phyloP scores from a whole-genome alignment of 352 stramenopile genomes.

The Phytopythium aichiense region DNA sequence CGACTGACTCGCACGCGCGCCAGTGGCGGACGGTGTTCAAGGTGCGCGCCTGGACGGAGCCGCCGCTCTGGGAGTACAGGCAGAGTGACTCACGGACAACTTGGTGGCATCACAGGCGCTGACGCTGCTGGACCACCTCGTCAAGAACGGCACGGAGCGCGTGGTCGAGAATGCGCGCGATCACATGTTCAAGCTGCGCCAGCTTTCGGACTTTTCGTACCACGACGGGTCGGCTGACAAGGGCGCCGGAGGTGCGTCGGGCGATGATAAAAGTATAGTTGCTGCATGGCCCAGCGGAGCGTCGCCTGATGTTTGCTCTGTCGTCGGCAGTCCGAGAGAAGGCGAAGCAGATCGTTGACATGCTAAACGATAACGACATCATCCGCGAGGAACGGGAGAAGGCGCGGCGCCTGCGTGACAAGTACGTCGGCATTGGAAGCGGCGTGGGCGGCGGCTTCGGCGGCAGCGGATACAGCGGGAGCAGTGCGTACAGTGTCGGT shows the following conservation, averaged over 20 bases:
- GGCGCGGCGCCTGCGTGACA: slow-evolving; percentile 76
- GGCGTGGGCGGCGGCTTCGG: slow-evolving; percentile 38
- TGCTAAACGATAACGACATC: slow-evolving; percentile 87
- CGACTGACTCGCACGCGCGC: slow-evolving; percentile 80
- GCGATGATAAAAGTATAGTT: background rate
- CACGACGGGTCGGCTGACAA: slow-evolving; percentile 85
- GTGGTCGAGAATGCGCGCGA: slow-evolving; percentile 96
- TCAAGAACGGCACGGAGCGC: slow-evolving; percentile 98
- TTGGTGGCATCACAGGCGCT: slow-evolving; percentile 32
- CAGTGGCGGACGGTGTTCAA: slow-evolving; percentile 98
- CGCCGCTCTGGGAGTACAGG: too few relatives aligned
- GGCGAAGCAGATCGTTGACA: slow-evolving; percentile 83
- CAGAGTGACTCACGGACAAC: too few relatives aligned
- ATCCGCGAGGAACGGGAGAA: slow-evolving; percentile 88
- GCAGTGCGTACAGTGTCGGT: slow-evolving; percentile 31
- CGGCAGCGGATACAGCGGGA: slow-evolving; percentile 28
- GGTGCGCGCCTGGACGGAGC: slow-evolving; percentile 16
- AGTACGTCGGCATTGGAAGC: slow-evolving; percentile 85
- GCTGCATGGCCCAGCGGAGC: background rate
- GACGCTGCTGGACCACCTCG: slow-evolving; percentile 95
- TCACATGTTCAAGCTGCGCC: slow-evolving; percentile 91
- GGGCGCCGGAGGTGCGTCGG: slow-evolving; percentile 59
- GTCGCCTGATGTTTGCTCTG: background rate
- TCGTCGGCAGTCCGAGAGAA: slow-evolving; percentile 77
- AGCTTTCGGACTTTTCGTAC: slow-evolving; percentile 87